Conservation (phyloP, 352 stramenopile species). For the Phytophthora podocarpi region DNA sequence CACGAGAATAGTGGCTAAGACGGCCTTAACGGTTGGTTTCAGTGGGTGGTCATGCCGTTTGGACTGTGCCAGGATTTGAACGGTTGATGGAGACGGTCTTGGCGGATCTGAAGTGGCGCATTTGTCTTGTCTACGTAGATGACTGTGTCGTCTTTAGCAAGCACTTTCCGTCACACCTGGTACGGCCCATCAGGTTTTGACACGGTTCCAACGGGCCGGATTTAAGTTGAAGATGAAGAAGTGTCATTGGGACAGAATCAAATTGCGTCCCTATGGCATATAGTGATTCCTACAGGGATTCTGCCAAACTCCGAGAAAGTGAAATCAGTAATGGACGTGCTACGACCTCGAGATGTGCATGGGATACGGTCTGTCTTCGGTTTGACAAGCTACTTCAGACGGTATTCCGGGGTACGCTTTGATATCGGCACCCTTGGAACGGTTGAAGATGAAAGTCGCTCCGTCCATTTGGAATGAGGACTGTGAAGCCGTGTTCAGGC, state of each 20-base stretch:
- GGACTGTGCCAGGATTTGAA: constrained; percentile 1
- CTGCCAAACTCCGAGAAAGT: constrained; percentile 12
- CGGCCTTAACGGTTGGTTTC: neutral
- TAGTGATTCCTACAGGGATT: neutral
- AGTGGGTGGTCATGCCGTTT: constrained; percentile 12
- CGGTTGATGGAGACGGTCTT: neutral
- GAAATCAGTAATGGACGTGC: no score
- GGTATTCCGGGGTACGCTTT: neutral
- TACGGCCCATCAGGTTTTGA: neutral
- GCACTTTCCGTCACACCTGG: neutral
- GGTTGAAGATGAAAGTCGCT: constrained; percentile 5
- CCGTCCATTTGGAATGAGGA: constrained; percentile 3
- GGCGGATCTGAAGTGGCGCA: neutral
- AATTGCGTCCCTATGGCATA: constrained; percentile 7
- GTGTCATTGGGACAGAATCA: constrained; percentile 8
- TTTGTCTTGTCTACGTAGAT: constrained; percentile 3
- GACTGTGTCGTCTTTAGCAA: constrained; percentile 2
- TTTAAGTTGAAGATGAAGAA: constrained; percentile 16
- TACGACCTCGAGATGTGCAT: neutral
- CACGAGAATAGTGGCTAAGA: neutral
- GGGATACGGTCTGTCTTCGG: neutral
- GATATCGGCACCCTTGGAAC: neutral
- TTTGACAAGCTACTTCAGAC: neutral
- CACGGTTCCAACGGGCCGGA: neutral
- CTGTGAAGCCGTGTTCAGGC: constrained; percentile 8